Base-by-base conservation (phyloP, 2,329 filamentous ascomycete species). In the Fusarium xylarioides region DNA sequence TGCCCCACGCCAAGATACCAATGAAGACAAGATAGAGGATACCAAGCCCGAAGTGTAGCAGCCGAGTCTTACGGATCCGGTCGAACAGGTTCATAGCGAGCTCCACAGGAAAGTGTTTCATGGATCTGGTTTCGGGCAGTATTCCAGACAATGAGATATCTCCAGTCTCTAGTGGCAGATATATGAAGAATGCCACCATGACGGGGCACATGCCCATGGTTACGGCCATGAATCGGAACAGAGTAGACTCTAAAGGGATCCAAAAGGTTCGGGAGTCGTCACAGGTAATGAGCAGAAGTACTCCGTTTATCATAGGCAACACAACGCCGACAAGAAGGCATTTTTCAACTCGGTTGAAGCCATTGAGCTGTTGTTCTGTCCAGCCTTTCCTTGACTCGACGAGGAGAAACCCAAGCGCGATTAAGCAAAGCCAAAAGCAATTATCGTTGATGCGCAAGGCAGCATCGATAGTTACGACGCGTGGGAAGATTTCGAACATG, bases 41-140 rank as follows among this genome's bases (percentile, higher is more conserved):
- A 5, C 28, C 47, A 19, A 50, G 7, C 11, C 28, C 28, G 0
- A 32, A 32, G 15, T 32, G 47, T 11, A 14, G 11, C 2, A 23
- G 11, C 21, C 28, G 21, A 10, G 14, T 5, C 11, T 21, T 10
- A 11, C 46, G 15, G 7, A 50, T 50, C 28, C 11, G 5, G 0
- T n/a, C 0, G 10, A 18, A 32, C 0, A 50, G 4, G 11, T 50
- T 50, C 21, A 23, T 1, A 1, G 2, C 4, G 15, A 50, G 28
- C 2, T 50, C 28, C 2, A 14, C 0, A 12, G 11, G 7, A 32
- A 50, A 32, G 1, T 2, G 21, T 2, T 0, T 18, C 2, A 14
- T 5, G 3, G 28, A 19, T 14, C 11, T 50, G 4, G 47, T 14
- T 5, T 50, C 21, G 1, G 28, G 47, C 16, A 50, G 15, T 23